Conservation (phyloP, 2,329 filamentous ascomycete genomes). For the Botryotinia convoluta region DNA sequence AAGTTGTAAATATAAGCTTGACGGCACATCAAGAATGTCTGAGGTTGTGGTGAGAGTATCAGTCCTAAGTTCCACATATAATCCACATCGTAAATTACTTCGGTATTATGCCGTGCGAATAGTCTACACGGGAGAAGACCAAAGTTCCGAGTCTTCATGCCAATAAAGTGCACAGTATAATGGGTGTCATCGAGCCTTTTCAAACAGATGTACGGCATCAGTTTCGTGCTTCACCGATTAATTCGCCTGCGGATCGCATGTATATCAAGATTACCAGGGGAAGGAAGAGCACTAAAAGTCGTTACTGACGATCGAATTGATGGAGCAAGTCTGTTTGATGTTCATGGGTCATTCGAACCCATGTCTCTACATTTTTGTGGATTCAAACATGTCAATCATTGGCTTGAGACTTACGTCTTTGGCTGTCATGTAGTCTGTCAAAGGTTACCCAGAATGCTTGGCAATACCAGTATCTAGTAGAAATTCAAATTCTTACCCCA, state of each 20-base stretch:
- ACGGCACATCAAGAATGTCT: neutral
- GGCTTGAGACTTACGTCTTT: neutral
- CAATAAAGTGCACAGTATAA: neutral
- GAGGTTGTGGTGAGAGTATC: neutral
- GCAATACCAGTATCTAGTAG: neutral
- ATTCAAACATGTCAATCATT: neutral
- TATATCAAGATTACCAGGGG: neutral
- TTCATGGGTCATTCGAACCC: neutral
- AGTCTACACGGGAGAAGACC: neutral
- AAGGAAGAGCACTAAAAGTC: neutral
- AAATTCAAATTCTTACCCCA: neutral
- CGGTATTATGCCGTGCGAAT: neutral
- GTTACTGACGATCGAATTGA: neutral
- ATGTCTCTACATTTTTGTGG: neutral
- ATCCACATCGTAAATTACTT: neutral
- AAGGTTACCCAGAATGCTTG: neutral
- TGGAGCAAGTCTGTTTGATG: neutral
- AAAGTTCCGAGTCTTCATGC: neutral
- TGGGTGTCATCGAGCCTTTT: neutral
- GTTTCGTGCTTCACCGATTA: neutral
- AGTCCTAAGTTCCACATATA: neutral
- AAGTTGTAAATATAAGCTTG: neutral
- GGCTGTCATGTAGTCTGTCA: neutral
- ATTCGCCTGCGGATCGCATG: neutral
- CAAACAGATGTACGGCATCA: neutral